A percentile compares a stretch with the other conserved stretches of the same genome.
Conservation (phyloP, 192 early-diverging fungal genomes). For the Podila epicladia region DNA sequence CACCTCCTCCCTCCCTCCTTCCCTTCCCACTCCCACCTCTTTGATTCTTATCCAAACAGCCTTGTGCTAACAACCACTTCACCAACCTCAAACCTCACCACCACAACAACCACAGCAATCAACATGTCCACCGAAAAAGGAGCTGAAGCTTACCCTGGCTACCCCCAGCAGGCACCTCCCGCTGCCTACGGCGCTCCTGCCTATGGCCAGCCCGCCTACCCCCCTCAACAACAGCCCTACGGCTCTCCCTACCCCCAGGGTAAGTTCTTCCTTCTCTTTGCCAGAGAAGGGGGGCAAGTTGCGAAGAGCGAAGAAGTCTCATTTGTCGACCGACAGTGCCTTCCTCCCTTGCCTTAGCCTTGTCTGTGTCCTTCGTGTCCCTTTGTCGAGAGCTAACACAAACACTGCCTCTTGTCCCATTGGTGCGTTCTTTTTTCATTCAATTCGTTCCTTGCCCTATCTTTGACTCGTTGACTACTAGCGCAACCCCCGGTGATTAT, state of each 20-base stretch:
- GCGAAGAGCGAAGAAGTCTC: no score
- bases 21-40: no score
- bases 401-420: no score
- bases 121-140: constrained; percentile 1
- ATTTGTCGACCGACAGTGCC: no score
- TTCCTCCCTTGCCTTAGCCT: no score
- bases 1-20: no score
- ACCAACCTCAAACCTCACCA: no score
- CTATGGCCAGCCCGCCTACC: constrained; percentile 2
- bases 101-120: no score
- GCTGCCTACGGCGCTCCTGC: neutral
- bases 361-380: neutral
- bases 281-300: no score
- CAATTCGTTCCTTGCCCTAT: neutral
- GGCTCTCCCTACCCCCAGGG: neutral
- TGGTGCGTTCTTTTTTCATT: neutral
- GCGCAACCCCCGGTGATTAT: constrained; percentile 3
- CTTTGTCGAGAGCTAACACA: neutral
- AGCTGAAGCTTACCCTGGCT: constrained; percentile 1
- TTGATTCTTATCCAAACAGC: no score
- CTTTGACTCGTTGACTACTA: neutral
- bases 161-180: constrained; percentile 3
- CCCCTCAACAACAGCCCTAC: neutral
- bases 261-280: neutral
- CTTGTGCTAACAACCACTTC: no score